Evolutionary conservation across 139 green algal genomes (phyloP).

Genomic region (Spirogloea muscicola): DNA sequence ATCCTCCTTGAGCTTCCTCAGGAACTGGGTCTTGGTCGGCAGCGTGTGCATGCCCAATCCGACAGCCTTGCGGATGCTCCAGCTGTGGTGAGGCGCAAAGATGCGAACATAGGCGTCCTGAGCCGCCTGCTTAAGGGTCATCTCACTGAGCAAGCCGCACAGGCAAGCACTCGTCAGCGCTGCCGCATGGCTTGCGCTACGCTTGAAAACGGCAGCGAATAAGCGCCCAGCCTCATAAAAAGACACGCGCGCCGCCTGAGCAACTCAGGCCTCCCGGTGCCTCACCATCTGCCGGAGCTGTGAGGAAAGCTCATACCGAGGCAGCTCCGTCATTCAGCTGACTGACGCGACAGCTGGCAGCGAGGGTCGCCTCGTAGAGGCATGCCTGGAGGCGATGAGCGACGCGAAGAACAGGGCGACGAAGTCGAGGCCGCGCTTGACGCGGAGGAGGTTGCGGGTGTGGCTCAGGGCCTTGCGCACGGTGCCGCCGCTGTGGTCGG

Average conservation of each 20-base stretch:
- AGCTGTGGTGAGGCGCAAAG: conserved; percentile 32
- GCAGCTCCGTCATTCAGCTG: not conserved
- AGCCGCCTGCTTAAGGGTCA: conserved; percentile 23
- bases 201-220: not conserved
- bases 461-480: conserved; percentile 31
- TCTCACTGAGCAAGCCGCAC: not conserved
- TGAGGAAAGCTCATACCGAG: too few relatives aligned
- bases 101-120: conserved; percentile 17
- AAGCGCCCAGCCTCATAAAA: not conserved
- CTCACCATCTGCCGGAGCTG: too few relatives aligned
- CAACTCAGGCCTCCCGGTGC: too few relatives aligned
- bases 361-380: not conserved
- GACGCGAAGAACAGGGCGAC: not conserved
- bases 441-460: conserved; percentile 41
- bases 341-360: not conserved
- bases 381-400: not conserved
- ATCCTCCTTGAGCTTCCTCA: conserved; percentile 27
- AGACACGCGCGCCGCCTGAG: not conserved
- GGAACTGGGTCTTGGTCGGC: conserved; percentile 18
- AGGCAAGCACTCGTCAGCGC: too few relatives aligned
- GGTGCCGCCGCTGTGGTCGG: conserved; percentile 6
- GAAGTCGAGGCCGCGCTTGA: conserved; percentile 31
- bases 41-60: conserved; percentile 21
- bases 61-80: conserved; percentile 33
- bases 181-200: too few relatives aligned